Conservation (phyloP, 2,329 filamentous ascomycete species). For the Colletotrichum tropicale region DNA sequence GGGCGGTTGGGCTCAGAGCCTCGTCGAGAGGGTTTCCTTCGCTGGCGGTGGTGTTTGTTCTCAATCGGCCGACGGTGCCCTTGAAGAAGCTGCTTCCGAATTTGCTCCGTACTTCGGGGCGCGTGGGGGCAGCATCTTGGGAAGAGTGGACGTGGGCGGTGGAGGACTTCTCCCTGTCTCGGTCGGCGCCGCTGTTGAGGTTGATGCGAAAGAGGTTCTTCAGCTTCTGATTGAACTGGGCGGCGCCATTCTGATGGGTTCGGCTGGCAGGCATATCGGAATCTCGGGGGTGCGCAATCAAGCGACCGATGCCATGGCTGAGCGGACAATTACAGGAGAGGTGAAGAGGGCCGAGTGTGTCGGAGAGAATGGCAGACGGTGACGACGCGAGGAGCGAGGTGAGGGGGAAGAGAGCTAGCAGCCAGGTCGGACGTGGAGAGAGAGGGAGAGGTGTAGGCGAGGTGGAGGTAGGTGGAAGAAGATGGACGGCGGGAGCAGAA, state of each 20-base stretch:
- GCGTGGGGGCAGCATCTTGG: conserved; percentile 42
- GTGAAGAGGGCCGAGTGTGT: conserved; percentile 11
- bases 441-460: background rate
- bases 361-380: background rate
- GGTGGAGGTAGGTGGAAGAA: background rate
- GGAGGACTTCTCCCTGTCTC: conserved; percentile 31
- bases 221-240: conserved; percentile 70
- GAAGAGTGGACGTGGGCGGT: conserved; percentile 42
- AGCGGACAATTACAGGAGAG: conserved; percentile 8
- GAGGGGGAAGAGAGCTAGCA: background rate
- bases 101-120: conserved; percentile 54
- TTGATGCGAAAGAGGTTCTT: conserved; percentile 77
- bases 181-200: conserved; percentile 42
- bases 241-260: conserved; percentile 50
- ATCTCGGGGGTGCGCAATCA: conserved; percentile 24
- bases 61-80: conserved; percentile 82
- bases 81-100: conserved; percentile 91
- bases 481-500: background rate
- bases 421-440: background rate
- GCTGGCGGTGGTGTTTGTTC: conserved; percentile 89
- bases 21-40: conserved; percentile 93
- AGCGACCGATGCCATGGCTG: conserved; percentile 42
- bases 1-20: conserved; percentile 85
- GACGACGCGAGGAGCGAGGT: conserved; percentile 22
- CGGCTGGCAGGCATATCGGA: conserved; percentile 58